These are phyloP conservation scores for Triadica sebifera DNA, from an alignment of 345 rosid genomes.

Conservation along the genomic window DNA sequence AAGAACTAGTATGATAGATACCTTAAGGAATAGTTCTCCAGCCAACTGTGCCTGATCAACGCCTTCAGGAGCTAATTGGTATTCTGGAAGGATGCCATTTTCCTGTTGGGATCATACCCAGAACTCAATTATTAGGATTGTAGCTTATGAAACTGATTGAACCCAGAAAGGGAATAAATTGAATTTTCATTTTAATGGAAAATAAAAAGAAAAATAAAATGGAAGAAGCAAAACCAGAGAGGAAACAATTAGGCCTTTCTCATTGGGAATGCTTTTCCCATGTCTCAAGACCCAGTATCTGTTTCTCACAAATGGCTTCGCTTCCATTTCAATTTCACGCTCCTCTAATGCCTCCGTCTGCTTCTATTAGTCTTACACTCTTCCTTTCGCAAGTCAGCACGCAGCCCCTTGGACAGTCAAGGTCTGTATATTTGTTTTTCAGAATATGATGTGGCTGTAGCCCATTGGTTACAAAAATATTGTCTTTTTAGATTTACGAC, in stretches of 20 bases:
- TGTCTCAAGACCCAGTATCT: slow-evolving; percentile 80
- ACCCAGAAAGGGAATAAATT: background rate
- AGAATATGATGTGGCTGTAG: no score
- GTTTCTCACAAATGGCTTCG: slow-evolving; percentile 36
- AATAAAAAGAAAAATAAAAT: background rate
- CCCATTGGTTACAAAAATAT: no score
- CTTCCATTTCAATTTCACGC: background rate
- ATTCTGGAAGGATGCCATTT: slow-evolving; percentile 65
- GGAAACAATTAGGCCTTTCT: slow-evolving; percentile 76
- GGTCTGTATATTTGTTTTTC: no score
- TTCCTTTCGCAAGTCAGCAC: no score
- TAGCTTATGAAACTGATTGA: background rate
- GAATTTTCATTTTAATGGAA: background rate
- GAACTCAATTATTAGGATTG: background rate
- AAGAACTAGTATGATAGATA: slow-evolving; percentile 4
- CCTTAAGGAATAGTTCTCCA: slow-evolving; percentile 69
- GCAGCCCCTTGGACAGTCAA: no score
- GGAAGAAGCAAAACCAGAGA: slow-evolving; percentile 49
- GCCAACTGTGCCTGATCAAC: slow-evolving; percentile 70
- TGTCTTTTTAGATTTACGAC: no score
- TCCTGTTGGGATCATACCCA: slow-evolving; percentile 38
- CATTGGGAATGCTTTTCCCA: slow-evolving; percentile 90
- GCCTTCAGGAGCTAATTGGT: slow-evolving; percentile 69
- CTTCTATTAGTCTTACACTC: no score
- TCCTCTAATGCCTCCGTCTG: background rate